Evolutionary conservation across 495 filamentous ascomycete species (phyloP).

Genomic region (Niebla homalea): DNA sequence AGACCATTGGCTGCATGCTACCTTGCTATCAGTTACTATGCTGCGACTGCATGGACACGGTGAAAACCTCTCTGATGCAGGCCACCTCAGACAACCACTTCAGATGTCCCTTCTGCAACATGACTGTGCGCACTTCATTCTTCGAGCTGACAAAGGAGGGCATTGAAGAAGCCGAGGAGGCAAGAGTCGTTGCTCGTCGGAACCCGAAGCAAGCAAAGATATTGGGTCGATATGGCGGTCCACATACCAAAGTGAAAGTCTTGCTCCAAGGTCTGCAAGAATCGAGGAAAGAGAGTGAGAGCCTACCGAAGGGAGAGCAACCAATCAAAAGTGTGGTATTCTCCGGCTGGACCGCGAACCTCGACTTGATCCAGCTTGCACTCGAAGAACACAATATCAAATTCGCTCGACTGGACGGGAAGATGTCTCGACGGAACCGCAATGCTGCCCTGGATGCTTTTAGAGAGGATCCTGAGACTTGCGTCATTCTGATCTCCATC

Average conservation of each 20-base stretch:
- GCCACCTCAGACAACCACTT: constrained; percentile 27
- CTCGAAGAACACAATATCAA: constrained; percentile 51
- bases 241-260: constrained; percentile 79
- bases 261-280: constrained; percentile 53
- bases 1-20: constrained; percentile 61
- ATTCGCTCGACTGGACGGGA: constrained; percentile 78
- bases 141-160: constrained; percentile 55
- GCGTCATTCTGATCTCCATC: constrained; percentile 81
- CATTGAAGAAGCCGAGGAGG: constrained; percentile 45
- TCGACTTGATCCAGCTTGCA: constrained; percentile 85
- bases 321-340: constrained; percentile 88
- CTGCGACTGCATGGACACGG: constrained; percentile 48
- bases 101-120: constrained; percentile 54
- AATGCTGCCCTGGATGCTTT: constrained; percentile 61
- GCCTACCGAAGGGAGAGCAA: constrained; percentile 40
- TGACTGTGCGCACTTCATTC: constrained; percentile 41
- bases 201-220: constrained; percentile 44
- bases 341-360: constrained; percentile 83
- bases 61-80: constrained; percentile 27
- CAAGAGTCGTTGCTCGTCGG: constrained; percentile 29
- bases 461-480: constrained; percentile 53
- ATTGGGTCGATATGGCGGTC: constrained; percentile 61
- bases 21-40: constrained; percentile 78
- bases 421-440: constrained; percentile 61
- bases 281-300: constrained; percentile 44